A percentile compares a stretch with the other conserved stretches of the same genome.
These are phyloP conservation scores for Coemansia sp. DNA, from an alignment of 192 early-diverging fungal genomes.

Conservation along the genomic window DNA sequence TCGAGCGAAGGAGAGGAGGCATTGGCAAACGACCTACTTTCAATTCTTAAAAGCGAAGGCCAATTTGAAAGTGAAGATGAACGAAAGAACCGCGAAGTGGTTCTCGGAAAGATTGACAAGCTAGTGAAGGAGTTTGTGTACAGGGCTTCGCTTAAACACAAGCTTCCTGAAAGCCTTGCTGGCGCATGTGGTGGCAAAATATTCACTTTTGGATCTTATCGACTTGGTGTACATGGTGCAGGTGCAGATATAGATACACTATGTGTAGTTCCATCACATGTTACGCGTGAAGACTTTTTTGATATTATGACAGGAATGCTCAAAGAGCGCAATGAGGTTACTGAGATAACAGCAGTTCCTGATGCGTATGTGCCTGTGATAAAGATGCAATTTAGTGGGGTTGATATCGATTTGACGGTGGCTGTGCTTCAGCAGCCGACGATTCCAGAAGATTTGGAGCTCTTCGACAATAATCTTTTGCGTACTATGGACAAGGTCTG, in stretches of 20 bases:
- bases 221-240: constrained; percentile 90
- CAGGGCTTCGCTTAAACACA: constrained; percentile 66
- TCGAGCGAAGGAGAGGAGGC: constrained; percentile 69
- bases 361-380: constrained; percentile 96
- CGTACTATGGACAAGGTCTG: constrained; percentile 83
- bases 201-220: constrained; percentile 96
- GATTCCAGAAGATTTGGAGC: constrained; percentile 84
- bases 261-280: constrained; percentile 89
- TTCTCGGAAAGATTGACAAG: constrained; percentile 82
- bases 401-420: constrained; percentile 93
- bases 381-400: constrained; percentile 87
- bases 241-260: constrained; percentile 99
- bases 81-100: constrained; percentile 74
- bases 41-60: constrained; percentile 69
- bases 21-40: constrained; percentile 68
- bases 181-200: constrained; percentile 91
- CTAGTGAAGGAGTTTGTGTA: constrained; percentile 94
- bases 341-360: constrained; percentile 78
- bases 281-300: constrained; percentile 92
- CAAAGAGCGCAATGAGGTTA: constrained; percentile 78
- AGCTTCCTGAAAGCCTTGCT: constrained; percentile 80
- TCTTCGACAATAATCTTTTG: constrained; percentile 82
- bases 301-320: constrained; percentile 83
- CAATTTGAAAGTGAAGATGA: constrained; percentile 89
- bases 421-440: constrained; percentile 69